A percentile compares a stretch with the other conserved stretches of the same genome.
These are phyloP conservation scores for Tylopilus balloui DNA, from an alignment of 768 basidiomycete genomes.

Conservation along the genomic window DNA sequence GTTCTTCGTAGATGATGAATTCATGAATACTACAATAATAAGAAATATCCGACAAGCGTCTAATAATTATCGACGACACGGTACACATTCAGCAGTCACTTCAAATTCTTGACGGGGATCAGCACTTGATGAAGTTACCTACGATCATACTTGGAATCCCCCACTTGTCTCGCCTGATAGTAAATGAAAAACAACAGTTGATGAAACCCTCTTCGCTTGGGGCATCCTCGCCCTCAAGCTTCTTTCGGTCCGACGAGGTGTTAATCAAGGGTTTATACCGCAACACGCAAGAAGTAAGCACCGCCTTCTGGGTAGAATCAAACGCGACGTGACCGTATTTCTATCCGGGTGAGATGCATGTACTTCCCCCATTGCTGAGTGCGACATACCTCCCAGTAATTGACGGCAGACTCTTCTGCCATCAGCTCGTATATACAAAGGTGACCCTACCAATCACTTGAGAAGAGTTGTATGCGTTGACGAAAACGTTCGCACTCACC, in stretches of 20 bases:
- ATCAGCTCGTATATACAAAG: conserved; percentile 97
- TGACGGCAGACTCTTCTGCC: conserved; percentile 95
- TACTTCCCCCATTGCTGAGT: background rate
- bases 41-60: conserved; percentile 9
- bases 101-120: conserved; percentile 1
- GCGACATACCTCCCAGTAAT: conserved; percentile 86
- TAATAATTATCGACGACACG: conserved; percentile 6
- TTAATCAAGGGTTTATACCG: conserved; percentile 69
- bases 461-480: background rate
- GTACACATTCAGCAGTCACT: background rate
- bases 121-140: conserved; percentile 81
- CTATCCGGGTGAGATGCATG: conserved; percentile 34
- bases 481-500: conserved; percentile 38
- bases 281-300: conserved; percentile 86
- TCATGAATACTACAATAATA: conserved; percentile 14
- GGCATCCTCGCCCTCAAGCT: conserved; percentile 22
- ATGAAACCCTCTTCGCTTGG: conserved; percentile 69
- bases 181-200: conserved; percentile 90
- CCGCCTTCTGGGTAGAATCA: conserved; percentile 87
- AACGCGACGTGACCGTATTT: conserved; percentile 96
- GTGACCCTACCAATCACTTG: conserved; percentile 53
- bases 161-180: conserved; percentile 78
- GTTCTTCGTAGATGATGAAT: background rate
- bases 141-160: conserved; percentile 89
- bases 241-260: conserved; percentile 29